A percentile compares a stretch with the other conserved stretches of the same genome.
Evolutionary conservation across 345 rosid species (phyloP).

Genomic region (Hibiscus trionum): DNA sequence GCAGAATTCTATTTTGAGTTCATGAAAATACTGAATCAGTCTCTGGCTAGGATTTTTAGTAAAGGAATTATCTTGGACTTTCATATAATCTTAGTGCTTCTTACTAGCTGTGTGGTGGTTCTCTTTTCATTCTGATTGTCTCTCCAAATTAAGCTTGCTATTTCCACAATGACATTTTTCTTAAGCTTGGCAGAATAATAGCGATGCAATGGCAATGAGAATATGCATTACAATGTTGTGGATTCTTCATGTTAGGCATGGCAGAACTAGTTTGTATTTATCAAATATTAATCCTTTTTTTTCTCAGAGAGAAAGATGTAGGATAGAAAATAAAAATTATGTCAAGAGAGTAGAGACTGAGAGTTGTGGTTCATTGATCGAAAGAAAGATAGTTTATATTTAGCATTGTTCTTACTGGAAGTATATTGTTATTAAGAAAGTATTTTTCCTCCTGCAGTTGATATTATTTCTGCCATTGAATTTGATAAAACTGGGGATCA

Average conservation of each 20-base stretch:
- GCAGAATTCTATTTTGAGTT: not conserved
- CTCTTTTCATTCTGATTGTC: not conserved
- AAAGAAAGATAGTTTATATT: not conserved
- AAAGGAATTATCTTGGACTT: not conserved
- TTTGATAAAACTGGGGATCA: constrained; percentile 75
- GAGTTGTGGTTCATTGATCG: not conserved
- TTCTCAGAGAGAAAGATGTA: too few species aligned
- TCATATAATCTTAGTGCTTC: not conserved
- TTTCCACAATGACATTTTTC: not conserved
- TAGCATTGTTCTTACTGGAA: too few species aligned
- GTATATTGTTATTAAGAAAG: not conserved
- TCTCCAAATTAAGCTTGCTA: constrained; percentile 2
- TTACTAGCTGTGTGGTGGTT: not conserved
- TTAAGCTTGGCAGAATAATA: not conserved
- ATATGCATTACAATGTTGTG: not conserved
- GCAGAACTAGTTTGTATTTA: not conserved
- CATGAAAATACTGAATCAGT: not conserved
- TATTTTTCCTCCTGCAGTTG: constrained; percentile 52
- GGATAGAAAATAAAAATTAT: not conserved
- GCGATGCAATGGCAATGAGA: not conserved
- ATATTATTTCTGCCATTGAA: constrained; percentile 81
- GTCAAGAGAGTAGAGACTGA: not conserved
- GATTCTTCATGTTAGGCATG: not conserved
- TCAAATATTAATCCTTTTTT: too few species aligned
- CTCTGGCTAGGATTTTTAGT: not conserved